phyloP scores from a whole-genome alignment of 352 stramenopile genomes.

The Salisapilia sapeloensis region DNA sequence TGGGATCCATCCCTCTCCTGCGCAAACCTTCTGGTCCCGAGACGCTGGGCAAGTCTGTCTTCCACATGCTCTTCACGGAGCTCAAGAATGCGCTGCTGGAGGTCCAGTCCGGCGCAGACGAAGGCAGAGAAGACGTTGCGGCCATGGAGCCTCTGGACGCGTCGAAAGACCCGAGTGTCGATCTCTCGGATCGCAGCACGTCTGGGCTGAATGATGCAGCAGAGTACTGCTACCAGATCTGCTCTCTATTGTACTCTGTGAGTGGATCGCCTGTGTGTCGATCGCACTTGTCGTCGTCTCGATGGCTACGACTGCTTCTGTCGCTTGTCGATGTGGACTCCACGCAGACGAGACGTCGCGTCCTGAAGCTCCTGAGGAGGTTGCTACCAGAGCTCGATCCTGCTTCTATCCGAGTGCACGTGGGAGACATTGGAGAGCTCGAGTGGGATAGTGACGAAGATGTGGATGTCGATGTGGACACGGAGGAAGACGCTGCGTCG shows the following conservation, averaged over 20 bases:
- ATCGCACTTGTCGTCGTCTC: slow-evolving; percentile 67
- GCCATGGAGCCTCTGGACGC: no score
- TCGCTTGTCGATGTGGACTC: slow-evolving; percentile 59
- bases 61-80: slow-evolving; percentile 84
- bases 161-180: slow-evolving; percentile 19
- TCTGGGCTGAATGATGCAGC: slow-evolving; percentile 28
- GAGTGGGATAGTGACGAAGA: slow-evolving; percentile 77
- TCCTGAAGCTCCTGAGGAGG: slow-evolving; percentile 67
- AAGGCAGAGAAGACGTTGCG: not conserved
- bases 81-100: slow-evolving; percentile 76
- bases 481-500: slow-evolving; percentile 31
- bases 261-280: slow-evolving; percentile 67
- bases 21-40: slow-evolving; percentile 74
- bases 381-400: slow-evolving; percentile 63
- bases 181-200: slow-evolving; percentile 23
- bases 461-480: slow-evolving; percentile 29
- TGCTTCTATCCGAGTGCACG: slow-evolving; percentile 30
- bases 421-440: slow-evolving; percentile 52
- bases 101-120: slow-evolving; percentile 13
- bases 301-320: slow-evolving; percentile 70
- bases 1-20: slow-evolving; percentile 58
- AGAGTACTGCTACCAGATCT: slow-evolving; percentile 85
- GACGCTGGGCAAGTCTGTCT: slow-evolving; percentile 81
- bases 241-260: slow-evolving; percentile 72
- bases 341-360: slow-evolving; percentile 56